Conservation (phyloP, 306 rosid species). For the Cotoneaster glaucophyllus region DNA sequence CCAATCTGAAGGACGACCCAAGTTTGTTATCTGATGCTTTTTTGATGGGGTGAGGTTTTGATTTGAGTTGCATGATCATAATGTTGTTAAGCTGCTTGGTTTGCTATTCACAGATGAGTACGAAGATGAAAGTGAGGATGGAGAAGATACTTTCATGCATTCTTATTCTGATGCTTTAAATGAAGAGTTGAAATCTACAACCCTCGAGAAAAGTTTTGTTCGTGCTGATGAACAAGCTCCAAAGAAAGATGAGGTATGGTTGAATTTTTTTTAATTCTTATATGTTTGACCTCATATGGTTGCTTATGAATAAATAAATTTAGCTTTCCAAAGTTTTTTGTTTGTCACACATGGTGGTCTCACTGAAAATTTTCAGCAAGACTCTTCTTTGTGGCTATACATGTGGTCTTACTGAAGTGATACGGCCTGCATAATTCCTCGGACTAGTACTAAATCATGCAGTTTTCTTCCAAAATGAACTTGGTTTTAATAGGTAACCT, state of each 20-base stretch:
- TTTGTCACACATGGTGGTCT: neutral
- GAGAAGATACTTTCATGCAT: conserved; percentile 49
- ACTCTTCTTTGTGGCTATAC: neutral
- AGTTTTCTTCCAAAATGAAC: neutral
- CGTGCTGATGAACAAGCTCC: conserved; percentile 67
- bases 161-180: conserved; percentile 72
- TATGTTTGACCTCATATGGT: neutral
- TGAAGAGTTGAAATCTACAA: conserved; percentile 59
- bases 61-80: neutral
- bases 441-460: neutral
- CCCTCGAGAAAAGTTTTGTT: conserved; percentile 75
- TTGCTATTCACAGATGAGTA: conserved; percentile 52
- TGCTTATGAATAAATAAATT: neutral
- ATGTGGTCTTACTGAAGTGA: neutral
- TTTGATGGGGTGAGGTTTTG: neutral
- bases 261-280: neutral
- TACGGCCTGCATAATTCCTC: neutral
- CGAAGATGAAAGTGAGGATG: conserved; percentile 47
- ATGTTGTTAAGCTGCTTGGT: neutral
- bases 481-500: neutral
- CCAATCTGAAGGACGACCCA: neutral
- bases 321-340: neutral
- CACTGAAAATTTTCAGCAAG: neutral
- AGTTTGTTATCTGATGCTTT: neutral
- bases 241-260: conserved; percentile 60